Evolutionary conservation across 441 rosid species (phyloP).

Genomic region (Aquilaria agallochum): DNA sequence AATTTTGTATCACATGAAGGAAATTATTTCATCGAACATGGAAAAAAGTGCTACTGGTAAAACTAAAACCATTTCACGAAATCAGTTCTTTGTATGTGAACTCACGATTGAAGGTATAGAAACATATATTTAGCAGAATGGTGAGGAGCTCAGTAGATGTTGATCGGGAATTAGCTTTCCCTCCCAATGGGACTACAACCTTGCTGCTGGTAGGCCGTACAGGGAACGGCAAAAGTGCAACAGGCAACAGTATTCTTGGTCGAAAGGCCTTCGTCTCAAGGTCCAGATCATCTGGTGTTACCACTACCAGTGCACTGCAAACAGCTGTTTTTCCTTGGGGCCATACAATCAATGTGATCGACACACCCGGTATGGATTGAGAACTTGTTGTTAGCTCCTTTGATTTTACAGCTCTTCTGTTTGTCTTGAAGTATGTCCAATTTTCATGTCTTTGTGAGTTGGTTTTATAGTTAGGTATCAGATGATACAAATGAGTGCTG

Average conservation of each 20-base stretch:
- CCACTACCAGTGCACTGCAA: constrained; percentile 60
- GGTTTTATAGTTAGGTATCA: neutral
- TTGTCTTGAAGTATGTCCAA: too few relatives aligned
- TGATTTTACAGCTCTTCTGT: neutral
- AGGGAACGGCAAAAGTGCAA: constrained; percentile 91
- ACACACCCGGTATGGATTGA: constrained; percentile 70
- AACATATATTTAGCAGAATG: constrained; percentile 33
- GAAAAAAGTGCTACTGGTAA: too few relatives aligned
- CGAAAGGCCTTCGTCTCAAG: constrained; percentile 60
- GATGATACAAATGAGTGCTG: neutral
- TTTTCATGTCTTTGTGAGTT: too few relatives aligned
- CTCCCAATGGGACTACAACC: constrained; percentile 38
- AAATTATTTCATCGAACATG: too few relatives aligned
- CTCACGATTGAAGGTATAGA: too few relatives aligned
- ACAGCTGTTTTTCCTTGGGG: constrained; percentile 44
- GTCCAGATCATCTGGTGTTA: constrained; percentile 63
- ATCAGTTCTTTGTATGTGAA: too few relatives aligned
- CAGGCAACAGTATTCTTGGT: constrained; percentile 85
- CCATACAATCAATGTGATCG: constrained; percentile 65
- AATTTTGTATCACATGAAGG: too few relatives aligned
- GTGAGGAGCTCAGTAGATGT: constrained; percentile 74
- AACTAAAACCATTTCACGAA: too few relatives aligned
- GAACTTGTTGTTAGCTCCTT: neutral
- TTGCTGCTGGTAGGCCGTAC: constrained; percentile 86
- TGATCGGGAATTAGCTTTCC: constrained; percentile 70